These are phyloP conservation scores for Talaromyces borbonicus DNA, from an alignment of 495 filamentous ascomycete genomes.

Conservation along the genomic window DNA sequence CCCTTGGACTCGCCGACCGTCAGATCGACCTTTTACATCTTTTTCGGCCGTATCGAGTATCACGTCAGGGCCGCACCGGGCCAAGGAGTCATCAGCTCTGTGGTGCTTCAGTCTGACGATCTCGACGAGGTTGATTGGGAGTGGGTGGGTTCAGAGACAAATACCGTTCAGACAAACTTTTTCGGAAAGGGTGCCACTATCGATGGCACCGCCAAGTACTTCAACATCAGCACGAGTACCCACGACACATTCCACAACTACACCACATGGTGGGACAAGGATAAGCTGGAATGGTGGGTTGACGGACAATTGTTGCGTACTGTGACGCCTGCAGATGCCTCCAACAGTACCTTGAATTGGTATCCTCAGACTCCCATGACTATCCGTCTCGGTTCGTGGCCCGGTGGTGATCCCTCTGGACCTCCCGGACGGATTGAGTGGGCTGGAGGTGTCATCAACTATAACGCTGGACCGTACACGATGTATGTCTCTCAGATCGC, in stretches of 20 bases:
- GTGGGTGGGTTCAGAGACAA: slow-evolving; percentile 44
- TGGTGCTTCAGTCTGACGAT: slow-evolving; percentile 81
- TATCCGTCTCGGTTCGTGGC: slow-evolving; percentile 79
- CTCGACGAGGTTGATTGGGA: slow-evolving; percentile 94
- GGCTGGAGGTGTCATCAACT: slow-evolving; percentile 74
- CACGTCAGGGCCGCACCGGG: slow-evolving; percentile 64
- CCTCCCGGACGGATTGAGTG: slow-evolving; percentile 53
- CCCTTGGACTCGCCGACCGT: slow-evolving; percentile 58
- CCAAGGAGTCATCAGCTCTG: slow-evolving; percentile 66
- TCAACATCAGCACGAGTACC: slow-evolving; percentile 42
- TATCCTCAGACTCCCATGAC: slow-evolving; percentile 92
- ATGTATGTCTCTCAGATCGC: slow-evolving; percentile 63
- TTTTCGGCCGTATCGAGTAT: slow-evolving; percentile 70
- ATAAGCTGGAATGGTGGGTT: slow-evolving; percentile 72
- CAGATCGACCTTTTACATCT: slow-evolving; percentile 67
- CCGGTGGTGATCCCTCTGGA: slow-evolving; percentile 69
- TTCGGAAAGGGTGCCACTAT: slow-evolving; percentile 82
- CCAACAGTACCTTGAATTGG: slow-evolving; percentile 50
- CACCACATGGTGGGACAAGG: slow-evolving; percentile 75
- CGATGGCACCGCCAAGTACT: slow-evolving; percentile 50
- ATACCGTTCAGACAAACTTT: slow-evolving; percentile 78
- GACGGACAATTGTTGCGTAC: slow-evolving; percentile 62
- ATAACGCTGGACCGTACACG: slow-evolving; percentile 59
- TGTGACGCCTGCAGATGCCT: slow-evolving; percentile 41
- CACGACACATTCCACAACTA: slow-evolving; percentile 71